Evolutionary conservation across 1,284 basidiomycete species (phyloP), one percentile per base, ranked within the genome.

Genomic region (Mycosarcoma mackinlayi): DNA sequence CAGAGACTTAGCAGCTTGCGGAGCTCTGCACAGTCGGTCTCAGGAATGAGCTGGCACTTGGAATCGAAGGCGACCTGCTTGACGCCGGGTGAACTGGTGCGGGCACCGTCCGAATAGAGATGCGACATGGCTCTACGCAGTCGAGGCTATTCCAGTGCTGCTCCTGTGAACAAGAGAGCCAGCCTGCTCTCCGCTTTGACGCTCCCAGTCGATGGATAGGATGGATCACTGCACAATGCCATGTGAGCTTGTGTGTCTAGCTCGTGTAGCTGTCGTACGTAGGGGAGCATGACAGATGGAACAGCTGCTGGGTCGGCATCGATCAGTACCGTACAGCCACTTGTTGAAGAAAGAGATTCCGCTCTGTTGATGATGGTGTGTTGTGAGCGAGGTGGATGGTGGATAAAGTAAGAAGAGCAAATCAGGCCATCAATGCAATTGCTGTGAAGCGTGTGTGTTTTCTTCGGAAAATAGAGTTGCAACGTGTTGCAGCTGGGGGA

Each of bases 11-110:
- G 60, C 44, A 70, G 50, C 25, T 65, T 70, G 37, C 62, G 61
- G 1, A 70, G 50, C 14, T 61, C 61, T n/a, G 55, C 50, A 41
- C 61, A 64, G 40, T 70, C 62, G 35, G 45, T 54, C 40, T 70
- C 46, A n/a, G 67, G 67, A 27, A 70, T 70, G 48, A 70, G 45
- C 39, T 65, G 61, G 34, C 67, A 70, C 31, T 57, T 57, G 57
- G 49, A 34, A 30, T 65, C 57, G 31, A 70, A 70, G 10, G 56
- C 54, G 18, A 70, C 67, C 3, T 65, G 67, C 39, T 61, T 70
- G 18, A 38, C 16, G 34, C 51, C 42, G 13, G 57, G 63, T 28
- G 63, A 66, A 1, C 34, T 53, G 7, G 48, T 42, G 21, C 56
- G 51, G 7, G 16, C 21, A 11, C 34, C 11, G 6, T 51, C 27